Conservation (phyloP, 2,329 filamentous ascomycete species). For the Ophiocordyceps polyrhachis-furcata region DNA sequence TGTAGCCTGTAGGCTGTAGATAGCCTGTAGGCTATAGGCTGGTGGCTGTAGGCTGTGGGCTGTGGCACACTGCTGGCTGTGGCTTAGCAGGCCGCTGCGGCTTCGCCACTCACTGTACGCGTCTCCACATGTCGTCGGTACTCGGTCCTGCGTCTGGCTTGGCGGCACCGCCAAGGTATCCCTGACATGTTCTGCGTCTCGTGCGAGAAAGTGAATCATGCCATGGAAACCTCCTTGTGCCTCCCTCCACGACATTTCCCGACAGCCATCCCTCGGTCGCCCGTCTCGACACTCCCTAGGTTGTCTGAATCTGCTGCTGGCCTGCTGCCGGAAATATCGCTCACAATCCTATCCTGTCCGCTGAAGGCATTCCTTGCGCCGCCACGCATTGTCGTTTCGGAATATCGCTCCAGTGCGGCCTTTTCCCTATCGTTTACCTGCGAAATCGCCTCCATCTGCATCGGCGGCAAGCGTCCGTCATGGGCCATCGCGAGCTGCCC, state of each 20-base stretch:
- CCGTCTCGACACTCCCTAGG: neutral
- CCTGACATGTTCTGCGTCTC: neutral
- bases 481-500: constrained; percentile 23
- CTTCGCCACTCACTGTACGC: neutral
- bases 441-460: too few species aligned
- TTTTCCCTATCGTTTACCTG: neutral
- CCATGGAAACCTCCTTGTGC: neutral
- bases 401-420: neutral
- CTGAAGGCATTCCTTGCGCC: neutral
- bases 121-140: neutral
- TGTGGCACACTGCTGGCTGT: neutral
- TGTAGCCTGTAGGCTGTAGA: too few species aligned
- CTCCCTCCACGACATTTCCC: neutral
- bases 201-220: neutral
- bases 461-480: constrained; percentile 2
- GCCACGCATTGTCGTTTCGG: neutral
- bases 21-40: too few species aligned
- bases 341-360: too few species aligned
- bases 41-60: neutral
- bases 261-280: neutral
- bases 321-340: too few species aligned
- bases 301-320: too few species aligned
- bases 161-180: neutral
- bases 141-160: neutral
- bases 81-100: neutral